Percentiles rank a stretch among this genome's conserved stretches.
Evolutionary conservation across 1,139 yeast genomes (phyloP).

Genomic region (Petasospora fabianii): DNA sequence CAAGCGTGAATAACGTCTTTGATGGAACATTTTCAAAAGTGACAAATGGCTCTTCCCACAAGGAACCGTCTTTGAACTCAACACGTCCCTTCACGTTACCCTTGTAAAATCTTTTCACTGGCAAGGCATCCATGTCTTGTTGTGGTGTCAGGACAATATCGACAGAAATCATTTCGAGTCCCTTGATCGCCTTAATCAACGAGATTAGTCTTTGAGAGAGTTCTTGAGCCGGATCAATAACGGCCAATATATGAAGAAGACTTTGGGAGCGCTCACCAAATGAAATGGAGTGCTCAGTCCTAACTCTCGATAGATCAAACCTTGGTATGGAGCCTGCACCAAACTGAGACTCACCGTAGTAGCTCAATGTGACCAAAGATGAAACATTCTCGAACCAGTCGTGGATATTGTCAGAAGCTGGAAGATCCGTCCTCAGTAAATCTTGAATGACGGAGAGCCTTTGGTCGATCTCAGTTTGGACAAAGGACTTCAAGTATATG

Average conservation of each 20-base stretch:
- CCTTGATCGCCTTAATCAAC: slow-evolving; percentile 42
- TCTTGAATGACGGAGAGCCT: slow-evolving; percentile 22
- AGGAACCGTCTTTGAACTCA: slow-evolving; percentile 38
- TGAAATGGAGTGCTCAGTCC: slow-evolving; percentile 20
- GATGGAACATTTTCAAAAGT: slow-evolving; percentile 43
- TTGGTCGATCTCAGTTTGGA: slow-evolving; percentile 37
- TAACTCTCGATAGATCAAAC: slow-evolving; percentile 39
- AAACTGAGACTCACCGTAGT: slow-evolving; percentile 29
- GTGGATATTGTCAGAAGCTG: slow-evolving; percentile 1
- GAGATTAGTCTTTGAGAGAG: slow-evolving; percentile 60
- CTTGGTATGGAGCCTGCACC: slow-evolving; percentile 30
- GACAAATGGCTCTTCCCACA: slow-evolving; percentile 23
- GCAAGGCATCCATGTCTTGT: slow-evolving; percentile 36
- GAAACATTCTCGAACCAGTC: slow-evolving; percentile 50
- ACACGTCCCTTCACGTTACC: slow-evolving; percentile 30
- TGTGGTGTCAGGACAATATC: slow-evolving; percentile 61
- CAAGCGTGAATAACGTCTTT: slow-evolving; percentile 50
- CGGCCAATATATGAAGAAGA: slow-evolving; percentile 49
- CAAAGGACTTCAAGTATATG: slow-evolving; percentile 31
- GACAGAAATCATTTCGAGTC: slow-evolving; percentile 44
- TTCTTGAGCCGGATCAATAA: slow-evolving; percentile 72
- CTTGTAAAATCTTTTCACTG: slow-evolving; percentile 55
- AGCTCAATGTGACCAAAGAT: slow-evolving; percentile 41
- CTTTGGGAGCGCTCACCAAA: slow-evolving; percentile 25
- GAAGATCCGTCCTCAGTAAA: neutral